Conservation (phyloP, 1,139 yeast species). For the Geotrichum bryndzae region DNA sequence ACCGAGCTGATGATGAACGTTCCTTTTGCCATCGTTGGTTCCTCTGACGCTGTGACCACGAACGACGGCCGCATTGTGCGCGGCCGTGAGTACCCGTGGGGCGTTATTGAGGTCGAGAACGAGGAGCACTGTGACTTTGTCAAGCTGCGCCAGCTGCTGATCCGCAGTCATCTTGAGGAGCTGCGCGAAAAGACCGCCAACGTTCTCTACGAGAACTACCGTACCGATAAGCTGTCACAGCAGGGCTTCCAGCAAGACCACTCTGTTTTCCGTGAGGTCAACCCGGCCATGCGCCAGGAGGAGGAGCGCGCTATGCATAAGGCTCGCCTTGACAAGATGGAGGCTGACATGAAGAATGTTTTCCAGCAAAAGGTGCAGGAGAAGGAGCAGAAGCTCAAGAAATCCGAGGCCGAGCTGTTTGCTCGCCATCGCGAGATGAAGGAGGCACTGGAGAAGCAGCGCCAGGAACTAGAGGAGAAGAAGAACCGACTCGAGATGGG, state of each 20-base stretch:
- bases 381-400: constrained; percentile 94
- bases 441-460: constrained; percentile 83
- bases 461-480: constrained; percentile 84
- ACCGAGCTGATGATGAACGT: constrained; percentile 43
- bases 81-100: constrained; percentile 98
- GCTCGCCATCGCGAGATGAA: constrained; percentile 96
- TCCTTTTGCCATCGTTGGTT: constrained; percentile 95
- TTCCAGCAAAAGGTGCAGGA: constrained; percentile 95
- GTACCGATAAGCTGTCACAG: constrained; percentile 70
- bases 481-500: constrained; percentile 75
- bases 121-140: constrained; percentile 92
- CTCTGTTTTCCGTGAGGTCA: constrained; percentile 86
- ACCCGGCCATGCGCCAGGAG: constrained; percentile 86
- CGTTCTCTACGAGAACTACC: constrained; percentile 77
- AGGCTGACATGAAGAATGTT: constrained; percentile 92
- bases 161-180: constrained; percentile 90
- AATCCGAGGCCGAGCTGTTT: constrained; percentile 94
- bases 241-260: constrained; percentile 93
- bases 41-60: constrained; percentile 71
- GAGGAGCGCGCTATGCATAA: constrained; percentile 92
- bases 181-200: constrained; percentile 81
- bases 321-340: constrained; percentile 90
- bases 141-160: constrained; percentile 79
- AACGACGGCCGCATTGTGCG: constrained; percentile 90
- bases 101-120: constrained; percentile 91